Base-by-base conservation (phyloP, 306 rosid species). In the Cyclanthera cordifolia region DNA sequence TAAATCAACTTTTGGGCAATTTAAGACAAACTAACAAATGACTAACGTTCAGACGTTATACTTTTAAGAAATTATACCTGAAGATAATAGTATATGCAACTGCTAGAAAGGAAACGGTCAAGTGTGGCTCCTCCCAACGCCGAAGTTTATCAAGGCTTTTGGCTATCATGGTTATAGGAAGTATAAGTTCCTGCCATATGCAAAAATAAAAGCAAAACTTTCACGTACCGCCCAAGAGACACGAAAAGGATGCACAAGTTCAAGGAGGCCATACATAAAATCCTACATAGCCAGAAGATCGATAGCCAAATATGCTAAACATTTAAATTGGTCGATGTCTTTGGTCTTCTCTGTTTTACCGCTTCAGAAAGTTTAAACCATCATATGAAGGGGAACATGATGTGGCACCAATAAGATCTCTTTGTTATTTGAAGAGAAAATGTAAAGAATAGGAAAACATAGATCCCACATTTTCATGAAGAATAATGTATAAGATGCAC, bases 71-170 rank as follows among this genome's bases (percentile, higher is more conserved):
- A 43, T 70, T 67, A 55, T 77, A 93, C 99, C 99, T 90, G 83
- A 85, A 86, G 58, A 90, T 82, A 51, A 85, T 50, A 21, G 91
- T 80, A 69, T 93, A 90, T 2, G 86, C 34, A 68, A 85, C 60
- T 12, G 80, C 86, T 74, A 90, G 94, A 83, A 90, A 93, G 25
- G 91, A 84, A 21, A 80, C 64, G 41, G 99, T 90, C 91, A 87
- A 50, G 74, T 72, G 82, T 69, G 99, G 99, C 79, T 86, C 90
- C 69, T 93, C 96, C 99, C 99, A 93, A 63, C 67, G 83, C 79
- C 99, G 79, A 64, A 93, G 94, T 77, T 87, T 86, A 55, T 90
- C 87, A 21, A 93, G 76, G 72, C 77, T 85, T 77, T 70, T 83
- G 32, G 71, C 80, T 67, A 78, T 75, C 71, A 83, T 55, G 68